These are phyloP conservation scores for Rhytidiadelphus loreus DNA, from an alignment of 225 moss, liverwort and hornwort genomes.

Conservation along the genomic window DNA sequence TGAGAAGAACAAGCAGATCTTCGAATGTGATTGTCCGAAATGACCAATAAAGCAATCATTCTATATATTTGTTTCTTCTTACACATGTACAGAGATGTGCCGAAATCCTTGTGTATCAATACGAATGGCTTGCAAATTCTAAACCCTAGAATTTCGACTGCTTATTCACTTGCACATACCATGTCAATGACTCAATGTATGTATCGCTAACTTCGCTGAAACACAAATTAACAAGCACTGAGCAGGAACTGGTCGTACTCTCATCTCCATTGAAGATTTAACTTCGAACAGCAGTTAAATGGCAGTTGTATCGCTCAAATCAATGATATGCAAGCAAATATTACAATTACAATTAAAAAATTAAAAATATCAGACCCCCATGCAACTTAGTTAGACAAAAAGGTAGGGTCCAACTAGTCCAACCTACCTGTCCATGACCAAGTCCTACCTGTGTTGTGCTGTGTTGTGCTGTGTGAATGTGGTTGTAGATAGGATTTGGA, in stretches of 20 bases:
- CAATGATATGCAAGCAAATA: background rate
- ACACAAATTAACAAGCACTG: background rate
- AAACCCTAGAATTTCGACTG: background rate
- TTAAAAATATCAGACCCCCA: background rate
- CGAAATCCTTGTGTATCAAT: background rate
- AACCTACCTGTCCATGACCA: background rate
- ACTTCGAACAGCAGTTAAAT: background rate
- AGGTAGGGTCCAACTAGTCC: background rate
- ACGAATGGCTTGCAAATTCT: background rate
- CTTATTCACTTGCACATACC: background rate
- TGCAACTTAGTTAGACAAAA: background rate
- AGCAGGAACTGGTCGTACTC: background rate
- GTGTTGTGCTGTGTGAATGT: background rate
- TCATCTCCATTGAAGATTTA: background rate
- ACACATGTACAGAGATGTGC: background rate
- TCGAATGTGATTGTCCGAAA: background rate
- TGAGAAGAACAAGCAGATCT: background rate
- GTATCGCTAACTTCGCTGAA: background rate
- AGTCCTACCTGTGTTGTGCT: background rate
- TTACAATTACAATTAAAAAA: too few species aligned
- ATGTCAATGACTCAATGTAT: too few species aligned
- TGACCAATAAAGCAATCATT: background rate
- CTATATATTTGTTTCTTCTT: background rate
- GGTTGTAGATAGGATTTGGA: background rate
- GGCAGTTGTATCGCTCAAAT: too few species aligned